Evolutionary conservation across 495 filamentous ascomycete species (phyloP).

Genomic region (Hypoxylon subgilvum): DNA sequence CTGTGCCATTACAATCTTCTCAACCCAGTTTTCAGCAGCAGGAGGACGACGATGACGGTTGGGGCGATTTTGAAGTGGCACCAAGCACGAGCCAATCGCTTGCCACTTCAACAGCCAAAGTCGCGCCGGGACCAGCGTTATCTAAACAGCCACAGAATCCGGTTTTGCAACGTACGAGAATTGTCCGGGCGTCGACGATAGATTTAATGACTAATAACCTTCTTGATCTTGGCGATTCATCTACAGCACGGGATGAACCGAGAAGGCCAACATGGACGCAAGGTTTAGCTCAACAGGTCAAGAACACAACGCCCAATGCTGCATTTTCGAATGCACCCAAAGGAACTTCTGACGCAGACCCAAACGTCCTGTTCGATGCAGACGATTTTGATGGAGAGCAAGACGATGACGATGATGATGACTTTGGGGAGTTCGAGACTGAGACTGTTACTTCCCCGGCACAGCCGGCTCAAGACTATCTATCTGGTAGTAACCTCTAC

Average conservation of each 20-base stretch:
- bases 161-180: slow-evolving; percentile 31
- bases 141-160: slow-evolving; percentile 14
- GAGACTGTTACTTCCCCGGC: slow-evolving; percentile 44
- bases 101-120: neutral
- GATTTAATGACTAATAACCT: slow-evolving; percentile 55
- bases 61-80: slow-evolving; percentile 76
- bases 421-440: slow-evolving; percentile 60
- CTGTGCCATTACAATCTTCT: slow-evolving; percentile 12
- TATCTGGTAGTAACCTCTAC: slow-evolving; percentile 20
- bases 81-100: slow-evolving; percentile 14
- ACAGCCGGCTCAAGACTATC: slow-evolving; percentile 17
- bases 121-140: slow-evolving; percentile 12
- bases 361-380: slow-evolving; percentile 57
- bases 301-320: slow-evolving; percentile 9
- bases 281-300: neutral
- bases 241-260: slow-evolving; percentile 5
- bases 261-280: slow-evolving; percentile 6
- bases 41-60: slow-evolving; percentile 67
- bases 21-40: slow-evolving; percentile 32
- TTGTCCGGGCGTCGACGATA: slow-evolving; percentile 50
- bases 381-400: slow-evolving; percentile 52
- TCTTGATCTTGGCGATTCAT: slow-evolving; percentile 39
- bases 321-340: slow-evolving; percentile 1
- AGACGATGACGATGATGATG: slow-evolving; percentile 46
- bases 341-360: slow-evolving; percentile 36